A percentile compares a stretch with the other conserved stretches of the same genome.
phyloP scores from a whole-genome alignment of 129 eudicot species.

The Arctium minus region DNA sequence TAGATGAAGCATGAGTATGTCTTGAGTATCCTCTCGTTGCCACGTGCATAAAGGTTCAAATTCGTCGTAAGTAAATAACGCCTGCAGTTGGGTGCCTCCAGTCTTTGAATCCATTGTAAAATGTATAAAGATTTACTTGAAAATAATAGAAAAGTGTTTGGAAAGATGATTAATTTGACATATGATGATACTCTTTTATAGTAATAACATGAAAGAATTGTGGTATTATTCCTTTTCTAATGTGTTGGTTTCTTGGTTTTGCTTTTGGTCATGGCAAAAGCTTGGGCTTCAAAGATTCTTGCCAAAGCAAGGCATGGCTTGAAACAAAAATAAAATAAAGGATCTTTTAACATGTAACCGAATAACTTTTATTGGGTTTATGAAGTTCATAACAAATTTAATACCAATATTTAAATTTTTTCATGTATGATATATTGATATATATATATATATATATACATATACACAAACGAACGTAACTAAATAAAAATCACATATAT shows the following conservation, averaged over 20 bases:
- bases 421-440: background rate
- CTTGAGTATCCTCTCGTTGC: constrained; percentile 47
- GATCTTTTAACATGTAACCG: constrained; percentile 20
- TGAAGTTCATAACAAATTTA: background rate
- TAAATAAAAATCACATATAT: no score
- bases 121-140: background rate
- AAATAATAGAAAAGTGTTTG: background rate
- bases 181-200: constrained; percentile 17
- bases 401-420: background rate
- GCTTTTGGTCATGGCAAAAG: constrained; percentile 22
- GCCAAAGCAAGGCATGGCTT: constrained; percentile 41
- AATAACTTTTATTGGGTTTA: background rate
- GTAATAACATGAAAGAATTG: constrained; percentile 3
- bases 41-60: constrained; percentile 76
- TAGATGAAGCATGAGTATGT: constrained; percentile 52
- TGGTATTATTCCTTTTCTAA: constrained; percentile 25
- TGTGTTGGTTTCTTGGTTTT: constrained; percentile 28
- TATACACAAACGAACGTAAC: no score
- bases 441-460: no score
- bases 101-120: constrained; percentile 24
- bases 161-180: constrained; percentile 16
- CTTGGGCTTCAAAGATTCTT: constrained; percentile 22
- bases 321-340: constrained; percentile 20
- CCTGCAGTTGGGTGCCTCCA: constrained; percentile 25
- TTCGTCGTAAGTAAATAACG: constrained; percentile 36